These are phyloP conservation scores for Ascodesmis nigricans DNA, from an alignment of 495 filamentous ascomycete genomes.

Conservation along the genomic window DNA sequence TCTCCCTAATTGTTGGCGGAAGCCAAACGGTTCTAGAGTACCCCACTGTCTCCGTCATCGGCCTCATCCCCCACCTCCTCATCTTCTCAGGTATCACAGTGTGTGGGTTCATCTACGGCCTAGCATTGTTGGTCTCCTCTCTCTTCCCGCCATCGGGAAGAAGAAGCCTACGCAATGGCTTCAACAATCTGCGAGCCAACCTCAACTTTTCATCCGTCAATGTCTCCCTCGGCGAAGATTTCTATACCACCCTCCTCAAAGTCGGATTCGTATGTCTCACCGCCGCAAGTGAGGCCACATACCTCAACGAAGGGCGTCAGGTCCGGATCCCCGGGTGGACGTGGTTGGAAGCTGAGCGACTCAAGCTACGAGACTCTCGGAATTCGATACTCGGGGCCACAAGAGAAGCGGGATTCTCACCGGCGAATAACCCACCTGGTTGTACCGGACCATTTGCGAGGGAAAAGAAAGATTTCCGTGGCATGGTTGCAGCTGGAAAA, in stretches of 20 bases:
- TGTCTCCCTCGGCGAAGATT: constrained; percentile 59
- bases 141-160: constrained; percentile 34
- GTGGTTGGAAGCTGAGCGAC: constrained; percentile 74
- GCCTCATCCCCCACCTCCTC: constrained; percentile 79
- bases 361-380: constrained; percentile 35
- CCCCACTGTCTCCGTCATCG: constrained; percentile 83
- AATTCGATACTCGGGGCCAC: constrained; percentile 28
- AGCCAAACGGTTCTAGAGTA: constrained; percentile 40
- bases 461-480: constrained; percentile 48
- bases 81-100: constrained; percentile 54
- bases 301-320: constrained; percentile 67
- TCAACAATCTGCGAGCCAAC: constrained; percentile 74
- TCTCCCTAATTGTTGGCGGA: constrained; percentile 23
- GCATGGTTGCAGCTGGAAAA: constrained; percentile 33
- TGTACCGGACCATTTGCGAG: constrained; percentile 17
- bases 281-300: constrained; percentile 85
- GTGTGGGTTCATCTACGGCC: constrained; percentile 49
- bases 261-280: constrained; percentile 71
- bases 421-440: constrained; percentile 19
- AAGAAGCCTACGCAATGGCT: constrained; percentile 11
- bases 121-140: constrained; percentile 56
- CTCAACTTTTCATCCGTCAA: constrained; percentile 51
- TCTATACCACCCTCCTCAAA: constrained; percentile 74
- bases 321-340: constrained; percentile 58
- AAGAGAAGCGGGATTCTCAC: constrained; percentile 31